A percentile compares a stretch with the other conserved stretches of the same genome.
These are phyloP conservation scores for Geotrichum siamense DNA, from an alignment of 1,139 yeast genomes.

Conservation along the genomic window DNA sequence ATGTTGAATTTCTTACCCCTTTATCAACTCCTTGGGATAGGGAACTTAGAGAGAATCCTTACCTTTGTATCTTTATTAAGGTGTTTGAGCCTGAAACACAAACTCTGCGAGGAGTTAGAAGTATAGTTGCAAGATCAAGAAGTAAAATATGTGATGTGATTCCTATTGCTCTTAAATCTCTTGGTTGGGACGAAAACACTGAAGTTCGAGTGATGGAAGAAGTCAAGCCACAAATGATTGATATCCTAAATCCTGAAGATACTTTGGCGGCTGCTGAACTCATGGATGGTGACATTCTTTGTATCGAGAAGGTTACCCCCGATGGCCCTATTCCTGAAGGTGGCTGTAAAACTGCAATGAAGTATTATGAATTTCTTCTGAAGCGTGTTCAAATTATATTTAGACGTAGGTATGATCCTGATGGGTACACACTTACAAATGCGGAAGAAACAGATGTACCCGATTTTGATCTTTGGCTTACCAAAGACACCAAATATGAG, in stretches of 20 bases:
- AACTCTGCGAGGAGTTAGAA: conserved; percentile 54
- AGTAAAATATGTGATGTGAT: conserved; percentile 43
- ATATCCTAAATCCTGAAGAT: conserved; percentile 38
- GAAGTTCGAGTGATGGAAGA: conserved; percentile 59
- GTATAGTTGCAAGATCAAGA: conserved; percentile 49
- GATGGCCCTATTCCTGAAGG: conserved; percentile 21
- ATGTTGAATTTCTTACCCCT: conserved; percentile 19
- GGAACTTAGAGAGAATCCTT: conserved; percentile 18
- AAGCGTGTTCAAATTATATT: conserved; percentile 59
- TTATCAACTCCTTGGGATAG: conserved; percentile 11
- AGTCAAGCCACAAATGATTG: conserved; percentile 56
- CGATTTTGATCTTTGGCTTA: conserved; percentile 61
- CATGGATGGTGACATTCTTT: conserved; percentile 70
- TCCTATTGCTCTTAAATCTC: conserved; percentile 40
- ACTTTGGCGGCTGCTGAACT: conserved; percentile 61
- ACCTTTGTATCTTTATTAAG: conserved; percentile 57
- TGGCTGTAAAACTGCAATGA: conserved; percentile 37
- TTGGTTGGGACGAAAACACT: conserved; percentile 41
- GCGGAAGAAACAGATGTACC: conserved; percentile 40
- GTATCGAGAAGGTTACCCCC: conserved; percentile 42
- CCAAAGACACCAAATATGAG: conserved; percentile 51
- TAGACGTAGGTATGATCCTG: conserved; percentile 41
- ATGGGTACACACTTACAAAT: conserved; percentile 14
- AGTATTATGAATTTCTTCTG: conserved; percentile 57
- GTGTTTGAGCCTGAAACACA: conserved; percentile 56